A percentile compares a stretch with the other conserved stretches of the same genome.
phyloP scores from a whole-genome alignment of 139 green algal species.

The Chlorokybus atmophyticus region DNA sequence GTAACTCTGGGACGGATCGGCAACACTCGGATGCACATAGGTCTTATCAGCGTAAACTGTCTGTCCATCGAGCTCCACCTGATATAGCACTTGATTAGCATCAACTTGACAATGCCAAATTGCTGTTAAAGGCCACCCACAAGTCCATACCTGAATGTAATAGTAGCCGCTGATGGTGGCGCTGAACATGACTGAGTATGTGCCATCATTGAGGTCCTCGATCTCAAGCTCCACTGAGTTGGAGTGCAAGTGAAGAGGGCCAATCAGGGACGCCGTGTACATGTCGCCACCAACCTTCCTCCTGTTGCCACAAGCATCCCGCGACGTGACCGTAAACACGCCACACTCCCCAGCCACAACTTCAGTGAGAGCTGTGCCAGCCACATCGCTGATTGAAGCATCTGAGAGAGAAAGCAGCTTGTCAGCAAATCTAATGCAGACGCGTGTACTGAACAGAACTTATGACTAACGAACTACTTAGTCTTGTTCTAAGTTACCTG shows the following conservation, averaged over 20 bases:
- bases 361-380: slow-evolving; percentile 2
- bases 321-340: slow-evolving; percentile 9
- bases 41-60: slow-evolving; percentile 8
- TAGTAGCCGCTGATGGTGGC: slow-evolving; percentile 15
- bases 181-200: slow-evolving; percentile 15
- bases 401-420: too few relatives aligned
- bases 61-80: too few relatives aligned
- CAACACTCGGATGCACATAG: slow-evolving; percentile 22
- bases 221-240: slow-evolving; percentile 8
- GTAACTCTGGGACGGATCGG: too few relatives aligned
- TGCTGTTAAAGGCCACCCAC: too few relatives aligned
- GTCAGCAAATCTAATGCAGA: too few relatives aligned
- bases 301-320: slow-evolving; percentile 11
- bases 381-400: too few relatives aligned
- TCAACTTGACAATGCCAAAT: too few relatives aligned
- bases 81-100: too few relatives aligned
- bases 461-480: too few relatives aligned
- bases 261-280: slow-evolving; percentile 10
- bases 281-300: slow-evolving; percentile 13
- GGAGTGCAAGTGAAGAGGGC: slow-evolving; percentile 20
- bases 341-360: slow-evolving; percentile 15
- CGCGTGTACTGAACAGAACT: too few relatives aligned
- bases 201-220: slow-evolving; percentile 11
- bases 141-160: slow-evolving; percentile 9
- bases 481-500: too few relatives aligned